These are phyloP conservation scores for Closterium sp. DNA, from an alignment of 139 green algal species.

Conservation along the genomic window DNA sequence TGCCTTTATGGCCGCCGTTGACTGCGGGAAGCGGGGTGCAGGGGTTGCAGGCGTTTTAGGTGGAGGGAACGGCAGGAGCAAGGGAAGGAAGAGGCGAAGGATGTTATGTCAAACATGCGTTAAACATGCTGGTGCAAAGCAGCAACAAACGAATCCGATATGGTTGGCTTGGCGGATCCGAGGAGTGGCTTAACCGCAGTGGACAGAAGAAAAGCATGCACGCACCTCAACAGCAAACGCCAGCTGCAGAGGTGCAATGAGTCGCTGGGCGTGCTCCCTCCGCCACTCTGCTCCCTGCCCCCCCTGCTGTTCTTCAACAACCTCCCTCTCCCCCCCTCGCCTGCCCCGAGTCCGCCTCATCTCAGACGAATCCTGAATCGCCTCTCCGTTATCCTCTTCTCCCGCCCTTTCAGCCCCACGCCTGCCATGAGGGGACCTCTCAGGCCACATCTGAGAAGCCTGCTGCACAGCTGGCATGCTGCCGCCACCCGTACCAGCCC, in stretches of 20 bases:
- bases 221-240: slow-evolving; percentile 9
- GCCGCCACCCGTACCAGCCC: background rate
- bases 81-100: background rate
- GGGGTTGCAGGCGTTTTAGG: no score
- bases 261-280: slow-evolving; percentile 12
- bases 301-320: background rate
- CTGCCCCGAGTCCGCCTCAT: background rate
- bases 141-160: background rate
- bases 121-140: background rate
- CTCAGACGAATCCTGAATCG: background rate
- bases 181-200: no score
- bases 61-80: no score
- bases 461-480: no score
- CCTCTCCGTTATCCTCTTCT: background rate
- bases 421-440: background rate
- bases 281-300: slow-evolving; percentile 18
- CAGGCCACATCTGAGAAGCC: no score
- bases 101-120: no score
- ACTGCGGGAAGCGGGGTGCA: background rate
- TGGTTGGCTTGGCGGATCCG: background rate
- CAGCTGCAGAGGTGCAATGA: slow-evolving; percentile 32
- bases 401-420: background rate
- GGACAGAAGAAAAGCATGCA: background rate
- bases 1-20: background rate
- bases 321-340: background rate